These are phyloP conservation scores for Talaromyces sp. DNA, from an alignment of 2,329 filamentous ascomycete genomes.

Conservation along the genomic window DNA sequence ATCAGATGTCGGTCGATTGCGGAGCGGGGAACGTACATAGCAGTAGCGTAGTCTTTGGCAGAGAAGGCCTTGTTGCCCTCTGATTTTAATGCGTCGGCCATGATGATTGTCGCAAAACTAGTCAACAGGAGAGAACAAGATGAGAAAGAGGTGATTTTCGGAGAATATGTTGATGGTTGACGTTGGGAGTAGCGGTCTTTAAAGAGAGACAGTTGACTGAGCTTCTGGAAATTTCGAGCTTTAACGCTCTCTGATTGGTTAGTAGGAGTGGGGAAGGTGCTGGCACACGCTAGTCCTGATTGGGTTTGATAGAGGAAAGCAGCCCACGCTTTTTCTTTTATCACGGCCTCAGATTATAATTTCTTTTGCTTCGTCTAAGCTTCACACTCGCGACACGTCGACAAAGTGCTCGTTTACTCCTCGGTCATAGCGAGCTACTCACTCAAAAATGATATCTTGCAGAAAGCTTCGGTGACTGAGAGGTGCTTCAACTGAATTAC, in stretches of 20 bases:
- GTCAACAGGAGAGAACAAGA: background rate
- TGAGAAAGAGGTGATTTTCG: background rate
- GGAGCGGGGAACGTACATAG: constrained; percentile 66
- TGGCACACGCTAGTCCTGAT: constrained; percentile 9
- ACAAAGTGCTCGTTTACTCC: background rate
- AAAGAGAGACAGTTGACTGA: constrained; percentile 22
- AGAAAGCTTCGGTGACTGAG: background rate
- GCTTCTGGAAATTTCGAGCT: constrained; percentile 47
- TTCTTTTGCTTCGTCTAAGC: background rate
- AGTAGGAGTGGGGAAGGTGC: constrained; percentile 20
- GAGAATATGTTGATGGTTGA: constrained; percentile 8
- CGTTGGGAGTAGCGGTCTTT: constrained; percentile 16
- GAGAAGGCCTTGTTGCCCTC: constrained; percentile 98
- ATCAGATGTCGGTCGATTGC: background rate
- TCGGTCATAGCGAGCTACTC: background rate
- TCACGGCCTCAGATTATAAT: background rate
- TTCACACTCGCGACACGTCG: background rate
- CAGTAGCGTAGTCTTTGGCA: constrained; percentile 93
- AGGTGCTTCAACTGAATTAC: constrained; percentile 3
- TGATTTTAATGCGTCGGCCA: constrained; percentile 84
- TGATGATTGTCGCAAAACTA: constrained; percentile 27
- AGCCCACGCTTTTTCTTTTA: constrained; percentile 9
- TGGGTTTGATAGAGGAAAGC: constrained; percentile 8
- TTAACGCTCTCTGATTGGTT: background rate
- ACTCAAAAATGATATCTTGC: constrained; percentile 1